A percentile compares a stretch with the other conserved stretches of the same genome.
These are phyloP conservation scores for Heritiera fomes DNA, from an alignment of 345 rosid species.

Conservation along the genomic window DNA sequence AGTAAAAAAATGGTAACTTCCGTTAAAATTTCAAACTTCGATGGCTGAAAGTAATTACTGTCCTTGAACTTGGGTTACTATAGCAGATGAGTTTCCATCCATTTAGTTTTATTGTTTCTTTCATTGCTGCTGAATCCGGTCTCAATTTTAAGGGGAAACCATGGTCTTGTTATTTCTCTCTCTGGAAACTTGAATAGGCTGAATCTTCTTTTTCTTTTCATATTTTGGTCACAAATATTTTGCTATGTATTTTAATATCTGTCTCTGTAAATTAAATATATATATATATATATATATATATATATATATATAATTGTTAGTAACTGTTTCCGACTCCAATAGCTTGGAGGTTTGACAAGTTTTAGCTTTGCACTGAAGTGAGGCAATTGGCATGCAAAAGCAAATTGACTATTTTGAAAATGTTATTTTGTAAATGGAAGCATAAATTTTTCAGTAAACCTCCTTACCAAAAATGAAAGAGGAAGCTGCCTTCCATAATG, in stretches of 20 bases:
- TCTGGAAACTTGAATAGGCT: background rate
- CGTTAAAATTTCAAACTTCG: background rate
- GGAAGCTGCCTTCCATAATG: background rate
- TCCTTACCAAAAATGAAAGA: background rate
- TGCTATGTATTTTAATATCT: background rate
- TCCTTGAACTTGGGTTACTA: background rate
- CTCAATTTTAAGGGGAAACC: background rate
- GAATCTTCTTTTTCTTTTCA: background rate
- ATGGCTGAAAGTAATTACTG: slow-evolving; percentile 1
- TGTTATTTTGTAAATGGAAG: background rate
- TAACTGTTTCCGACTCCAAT: background rate
- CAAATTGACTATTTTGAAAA: slow-evolving; percentile 1
- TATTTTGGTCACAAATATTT: background rate
- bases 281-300: too few species aligned
- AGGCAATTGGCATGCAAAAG: slow-evolving; percentile 7
- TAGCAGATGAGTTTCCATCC: background rate
- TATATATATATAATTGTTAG: too few species aligned
- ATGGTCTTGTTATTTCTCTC: background rate
- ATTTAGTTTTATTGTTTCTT: background rate
- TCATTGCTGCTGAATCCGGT: background rate
- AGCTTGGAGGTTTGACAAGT: background rate
- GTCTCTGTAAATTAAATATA: background rate
- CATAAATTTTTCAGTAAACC: background rate
- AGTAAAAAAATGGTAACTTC: background rate
- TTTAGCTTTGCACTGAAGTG: background rate